Conservation (phyloP, 1,139 yeast species). For the Taphrina confusa region DNA sequence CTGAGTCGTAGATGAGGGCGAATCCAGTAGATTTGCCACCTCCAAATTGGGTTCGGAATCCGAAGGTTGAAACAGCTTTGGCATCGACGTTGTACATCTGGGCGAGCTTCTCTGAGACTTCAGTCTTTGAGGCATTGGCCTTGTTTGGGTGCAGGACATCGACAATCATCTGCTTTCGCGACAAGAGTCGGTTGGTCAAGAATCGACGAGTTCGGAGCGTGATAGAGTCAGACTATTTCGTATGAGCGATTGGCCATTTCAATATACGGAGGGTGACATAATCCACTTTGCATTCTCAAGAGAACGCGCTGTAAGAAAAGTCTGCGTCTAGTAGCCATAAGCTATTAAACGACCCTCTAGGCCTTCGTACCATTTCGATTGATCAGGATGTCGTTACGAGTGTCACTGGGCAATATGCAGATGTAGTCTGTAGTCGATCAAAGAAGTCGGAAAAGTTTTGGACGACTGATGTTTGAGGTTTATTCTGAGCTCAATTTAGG, state of each 20-base stretch:
- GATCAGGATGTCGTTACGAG: background rate
- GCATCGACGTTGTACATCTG: constrained; percentile 96
- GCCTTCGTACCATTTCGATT: constrained; percentile 11
- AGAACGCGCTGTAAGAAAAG: no score
- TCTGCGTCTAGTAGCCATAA: no score
- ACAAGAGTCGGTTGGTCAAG: constrained; percentile 98
- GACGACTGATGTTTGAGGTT: constrained; percentile 13
- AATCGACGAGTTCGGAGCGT: constrained; percentile 49
- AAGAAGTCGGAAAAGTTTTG: constrained; percentile 11
- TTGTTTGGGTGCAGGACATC: constrained; percentile 99
- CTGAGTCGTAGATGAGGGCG: constrained; percentile 98
- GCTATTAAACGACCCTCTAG: constrained; percentile 20
- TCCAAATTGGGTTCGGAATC: constrained; percentile 99
- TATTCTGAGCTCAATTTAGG: no score
- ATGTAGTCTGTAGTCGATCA: background rate
- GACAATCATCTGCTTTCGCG: constrained; percentile 99
- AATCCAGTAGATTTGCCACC: constrained; percentile 99
- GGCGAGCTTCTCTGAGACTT: constrained; percentile 96
- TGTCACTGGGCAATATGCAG: background rate
- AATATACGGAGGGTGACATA: constrained; percentile 21
- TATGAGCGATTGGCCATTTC: constrained; percentile 27
- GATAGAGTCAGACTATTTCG: constrained; percentile 34
- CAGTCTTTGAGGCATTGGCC: constrained; percentile 99
- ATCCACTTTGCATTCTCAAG: background rate
- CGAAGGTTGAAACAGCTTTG: constrained; percentile 98